Conservation (phyloP, 306 rosid species). For the Dalbergia cultrata region DNA sequence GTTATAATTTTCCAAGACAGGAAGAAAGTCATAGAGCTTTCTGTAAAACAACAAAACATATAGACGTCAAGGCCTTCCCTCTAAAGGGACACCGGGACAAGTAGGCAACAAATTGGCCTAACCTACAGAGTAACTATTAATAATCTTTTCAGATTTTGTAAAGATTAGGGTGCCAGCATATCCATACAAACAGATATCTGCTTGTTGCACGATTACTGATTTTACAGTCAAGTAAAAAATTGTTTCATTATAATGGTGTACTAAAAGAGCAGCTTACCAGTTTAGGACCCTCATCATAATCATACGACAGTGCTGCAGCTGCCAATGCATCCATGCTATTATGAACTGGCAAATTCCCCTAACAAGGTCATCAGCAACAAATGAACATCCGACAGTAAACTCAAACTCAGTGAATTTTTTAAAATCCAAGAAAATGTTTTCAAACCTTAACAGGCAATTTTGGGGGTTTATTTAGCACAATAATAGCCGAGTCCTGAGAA, state of each 20-base stretch:
- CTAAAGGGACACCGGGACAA: conserved; percentile 13
- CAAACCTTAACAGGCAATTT: conserved; percentile 94
- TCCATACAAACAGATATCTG: conserved; percentile 21
- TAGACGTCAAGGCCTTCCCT: conserved; percentile 9
- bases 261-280: conserved; percentile 63
- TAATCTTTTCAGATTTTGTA: conserved; percentile 34
- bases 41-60: neutral
- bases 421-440: conserved; percentile 35
- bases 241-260: conserved; percentile 15
- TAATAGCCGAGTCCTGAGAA: conserved; percentile 82
- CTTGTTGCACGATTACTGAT: conserved; percentile 15
- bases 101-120: conserved; percentile 35
- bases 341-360: conserved; percentile 96
- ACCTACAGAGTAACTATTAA: conserved; percentile 2
- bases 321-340: conserved; percentile 98
- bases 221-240: conserved; percentile 19
- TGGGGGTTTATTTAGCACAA: conserved; percentile 93
- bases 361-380: conserved; percentile 48
- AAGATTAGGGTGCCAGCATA: neutral
- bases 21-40: conserved; percentile 1
- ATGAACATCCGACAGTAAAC: conserved; percentile 41
- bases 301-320: conserved; percentile 92
- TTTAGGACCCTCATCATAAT: conserved; percentile 87
- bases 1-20: too few relatives aligned
- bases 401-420: conserved; percentile 7